phyloP scores from a whole-genome alignment of 768 basidiomycete species.

The Dacryopinax primogenitus region DNA sequence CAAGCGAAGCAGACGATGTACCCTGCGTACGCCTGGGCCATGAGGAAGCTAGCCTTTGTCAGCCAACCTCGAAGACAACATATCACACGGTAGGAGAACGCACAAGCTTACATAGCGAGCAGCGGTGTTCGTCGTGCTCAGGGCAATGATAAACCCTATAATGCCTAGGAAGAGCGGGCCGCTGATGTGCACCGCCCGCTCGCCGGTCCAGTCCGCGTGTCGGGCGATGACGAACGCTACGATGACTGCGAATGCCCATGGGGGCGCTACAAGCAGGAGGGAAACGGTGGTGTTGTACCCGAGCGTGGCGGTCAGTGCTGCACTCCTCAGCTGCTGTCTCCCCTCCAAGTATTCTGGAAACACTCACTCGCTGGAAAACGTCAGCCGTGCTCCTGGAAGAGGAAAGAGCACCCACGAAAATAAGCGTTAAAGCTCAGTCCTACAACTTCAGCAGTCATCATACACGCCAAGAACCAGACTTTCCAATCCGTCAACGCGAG shows the following conservation, averaged over 20 bases:
- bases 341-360: not conserved
- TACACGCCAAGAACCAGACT: conserved; percentile 59
- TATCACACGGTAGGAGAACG: conserved; percentile 14
- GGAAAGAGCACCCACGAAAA: conserved; percentile 25
- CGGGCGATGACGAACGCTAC: conserved; percentile 41
- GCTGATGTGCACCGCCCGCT: conserved; percentile 58
- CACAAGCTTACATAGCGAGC: conserved; percentile 52
- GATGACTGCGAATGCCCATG: conserved; percentile 52
- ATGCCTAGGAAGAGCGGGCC: conserved; percentile 45
- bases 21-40: conserved; percentile 61
- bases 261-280: conserved; percentile 64
- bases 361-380: conserved; percentile 7
- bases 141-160: conserved; percentile 53
- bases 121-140: conserved; percentile 47
- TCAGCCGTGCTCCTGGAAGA: too few species aligned
- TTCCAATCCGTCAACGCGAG: conserved; percentile 64
- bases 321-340: conserved; percentile 3
- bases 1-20: conserved; percentile 50
- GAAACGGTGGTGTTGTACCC: conserved; percentile 53
- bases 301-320: conserved; percentile 52
- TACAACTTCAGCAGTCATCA: conserved; percentile 44
- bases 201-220: conserved; percentile 56
- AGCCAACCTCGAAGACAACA: conserved; percentile 10
- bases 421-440: conserved; percentile 55
- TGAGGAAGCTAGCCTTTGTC: conserved; percentile 44